Evolutionary conservation across 2,329 filamentous ascomycete species (phyloP), one percentile per base, ranked within the genome.

Genomic region (Coniochaeta pulveracea): DNA sequence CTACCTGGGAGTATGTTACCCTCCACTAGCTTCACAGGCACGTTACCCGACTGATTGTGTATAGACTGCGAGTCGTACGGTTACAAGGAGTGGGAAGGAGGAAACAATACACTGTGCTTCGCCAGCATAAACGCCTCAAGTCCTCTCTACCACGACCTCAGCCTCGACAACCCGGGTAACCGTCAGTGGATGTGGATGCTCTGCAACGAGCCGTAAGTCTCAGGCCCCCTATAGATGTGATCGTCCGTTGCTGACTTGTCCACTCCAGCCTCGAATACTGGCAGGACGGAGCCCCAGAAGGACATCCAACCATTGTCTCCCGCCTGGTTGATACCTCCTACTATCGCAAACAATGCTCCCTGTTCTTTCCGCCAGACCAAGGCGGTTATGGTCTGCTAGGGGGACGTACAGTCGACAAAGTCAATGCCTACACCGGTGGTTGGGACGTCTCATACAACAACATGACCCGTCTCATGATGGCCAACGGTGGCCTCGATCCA

Each of bases 131-230:
- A 71, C 44, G 55, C 46, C 3, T 54, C 52, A 10, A 57, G 63
- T 45, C 50, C 51, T 10, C 38, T 55, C 35, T 58, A 49, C 44
- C 45, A 45, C 31, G 54, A 58, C 27, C 29, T 52, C 24, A 39
- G 43, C 3, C 43, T 48, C 2, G 35, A 38, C 40, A 71, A 70
- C 41, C 34, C 41, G 1, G 43, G 54, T 19, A 56, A 67, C 46
- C 53, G 65, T 3, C 65, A 69, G 42, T 72, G 64, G 64, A 50
- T 56, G 10, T 72, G 65, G 66, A 57, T 72, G 46, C 51, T 60
- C 8, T 72, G 68, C 52, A 70, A 71, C 46, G 51, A 57, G 34
- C 53, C 55, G 34, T 35, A 25, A 31, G 43, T 43, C 25, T 16
- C 9, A 10, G n/a, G n/a, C 26, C 28, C 12, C 1, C 6, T 23